phyloP scores from a whole-genome alignment of 148 eudicot genomes.

The Vaccinium macrocarpon region DNA sequence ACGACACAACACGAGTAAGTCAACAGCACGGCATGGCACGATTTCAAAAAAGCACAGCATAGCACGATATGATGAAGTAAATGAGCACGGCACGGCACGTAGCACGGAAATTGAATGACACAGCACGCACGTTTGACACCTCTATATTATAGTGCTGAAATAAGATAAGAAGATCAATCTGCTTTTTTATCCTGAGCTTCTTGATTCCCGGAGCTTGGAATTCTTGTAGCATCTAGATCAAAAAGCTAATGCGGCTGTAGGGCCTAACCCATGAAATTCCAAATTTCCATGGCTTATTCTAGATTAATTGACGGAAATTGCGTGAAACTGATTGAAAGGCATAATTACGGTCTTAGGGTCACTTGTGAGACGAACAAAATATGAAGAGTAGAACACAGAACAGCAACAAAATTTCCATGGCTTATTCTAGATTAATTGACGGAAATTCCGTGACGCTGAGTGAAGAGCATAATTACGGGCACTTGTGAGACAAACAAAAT shows the following conservation, averaged over 20 bases:
- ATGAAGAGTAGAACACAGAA: neutral
- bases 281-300: neutral
- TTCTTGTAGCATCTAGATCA: too few relatives aligned
- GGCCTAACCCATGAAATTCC: neutral
- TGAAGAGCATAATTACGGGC: conserved; percentile 1
- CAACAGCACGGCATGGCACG: too few relatives aligned
- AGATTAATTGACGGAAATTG: neutral
- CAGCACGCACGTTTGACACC: too few relatives aligned
- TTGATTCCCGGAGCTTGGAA: too few relatives aligned
- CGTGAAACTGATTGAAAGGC: neutral
- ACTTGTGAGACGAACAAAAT: neutral
- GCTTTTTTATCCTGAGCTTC: too few relatives aligned
- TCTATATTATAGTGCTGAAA: neutral
- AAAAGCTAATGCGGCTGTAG: neutral
- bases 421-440: neutral
- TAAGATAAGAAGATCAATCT: too few relatives aligned
- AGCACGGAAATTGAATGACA: too few relatives aligned
- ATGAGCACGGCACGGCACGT: too few relatives aligned
- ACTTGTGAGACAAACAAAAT: neutral
- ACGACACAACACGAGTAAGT: too few relatives aligned
- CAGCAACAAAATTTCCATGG: neutral
- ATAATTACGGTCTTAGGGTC: too few relatives aligned
- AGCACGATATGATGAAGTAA: too few relatives aligned
- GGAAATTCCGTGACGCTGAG: neutral
- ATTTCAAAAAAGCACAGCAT: too few relatives aligned